Evolutionary conservation across 768 basidiomycete genomes (phyloP), one percentile per base, ranked within the genome.

Genomic region (Hemileccinum impolitum): DNA sequence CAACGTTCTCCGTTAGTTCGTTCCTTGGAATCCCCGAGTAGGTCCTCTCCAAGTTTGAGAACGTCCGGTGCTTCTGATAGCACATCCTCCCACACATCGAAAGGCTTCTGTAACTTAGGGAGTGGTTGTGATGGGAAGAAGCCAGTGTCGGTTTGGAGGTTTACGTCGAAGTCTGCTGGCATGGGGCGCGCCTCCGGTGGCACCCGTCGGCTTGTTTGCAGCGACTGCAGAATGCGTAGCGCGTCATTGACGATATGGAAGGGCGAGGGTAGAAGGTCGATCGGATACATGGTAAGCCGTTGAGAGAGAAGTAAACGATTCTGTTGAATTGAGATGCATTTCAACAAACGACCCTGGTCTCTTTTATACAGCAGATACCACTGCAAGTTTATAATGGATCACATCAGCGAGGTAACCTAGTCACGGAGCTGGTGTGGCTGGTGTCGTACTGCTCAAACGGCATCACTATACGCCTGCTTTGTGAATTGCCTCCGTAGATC

Each of bases 71-170:
- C 88, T 18, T 73, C 74, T 13, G 60, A 68, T 25, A 86, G 75
- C 26, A 80, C 84, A 30, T 69, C 54, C 68, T 94, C 92, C 93
- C 91, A 98, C 5, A 79, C 62, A 12, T 65, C 66, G 60, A 77
- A 94, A 26, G 69, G 65, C 9, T 61, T 63, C 5, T 75, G 72
- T 21, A 95, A 72, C 23, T 69, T 75, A 2, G 79, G 75, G 7
- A 89, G 75, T 1, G 82, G 83, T 32, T 71, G 66, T 3, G 77
- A 67, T 1, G 94, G 95, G 57, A 97, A 80, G 72, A 97, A 98
- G 0, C 95, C 95, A 0, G 89, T 85, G 55, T 82, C 56, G 14
- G 58, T 59, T 26, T 71, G 52, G 46, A 68, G 62, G 45, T 70
- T 60, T 15, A 85, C 66, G 56, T 85, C 83, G 48, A 81, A 84